Base-by-base conservation (phyloP, 2,329 filamentous ascomycete species). In the Rasamsonia emersonii region DNA sequence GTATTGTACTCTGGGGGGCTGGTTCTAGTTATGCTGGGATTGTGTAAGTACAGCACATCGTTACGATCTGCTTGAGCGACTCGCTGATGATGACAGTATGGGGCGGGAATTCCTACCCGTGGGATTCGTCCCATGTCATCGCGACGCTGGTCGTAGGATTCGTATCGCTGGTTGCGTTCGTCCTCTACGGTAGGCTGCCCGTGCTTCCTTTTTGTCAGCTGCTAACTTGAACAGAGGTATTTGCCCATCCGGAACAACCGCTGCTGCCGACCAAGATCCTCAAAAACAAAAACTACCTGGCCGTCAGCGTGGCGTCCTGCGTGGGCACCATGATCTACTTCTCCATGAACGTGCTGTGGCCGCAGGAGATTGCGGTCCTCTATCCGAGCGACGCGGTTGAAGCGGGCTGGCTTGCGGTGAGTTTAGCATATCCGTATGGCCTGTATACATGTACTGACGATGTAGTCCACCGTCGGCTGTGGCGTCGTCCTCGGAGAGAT, bases 291-390 rank as follows among this genome's bases (percentile, higher is more conserved):
- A 54, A 55, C 1, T 67, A 59, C 39, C 46, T 58, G 19, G 62
- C 58, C 30, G 53, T 65, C 30, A 53, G 65, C 20, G 40, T 50
- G 20, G 50, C 56, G 26, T 63, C 60, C 2, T 53, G 54, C 4
- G 53, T 65, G 28, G 59, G 54, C n/a, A 58, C 58, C 18, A 64
- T 65, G 56, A 48, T 67, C 5, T 70, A 64, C 46, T 68, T 62
- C 46, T 56, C 53, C 9, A 46, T 69, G 35, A 63, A 56, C 5
- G 51, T 65, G 9, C 53, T 68, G 9, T 66, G 64, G 58, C 66
- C 65, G 2, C 57, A 58, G 7, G 56, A 61, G n/a, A 58, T 68
- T 34, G 35, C 39, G n/a, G 42, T 48, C 10, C 44, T 68, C n/a
- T 69, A 62, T 47, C 58, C 56, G 3, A 54, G 46, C 7, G 51